Evolutionary conservation across 2,329 filamentous ascomycete species (phyloP).

Genomic region (Talaromyces verruculosus): DNA sequence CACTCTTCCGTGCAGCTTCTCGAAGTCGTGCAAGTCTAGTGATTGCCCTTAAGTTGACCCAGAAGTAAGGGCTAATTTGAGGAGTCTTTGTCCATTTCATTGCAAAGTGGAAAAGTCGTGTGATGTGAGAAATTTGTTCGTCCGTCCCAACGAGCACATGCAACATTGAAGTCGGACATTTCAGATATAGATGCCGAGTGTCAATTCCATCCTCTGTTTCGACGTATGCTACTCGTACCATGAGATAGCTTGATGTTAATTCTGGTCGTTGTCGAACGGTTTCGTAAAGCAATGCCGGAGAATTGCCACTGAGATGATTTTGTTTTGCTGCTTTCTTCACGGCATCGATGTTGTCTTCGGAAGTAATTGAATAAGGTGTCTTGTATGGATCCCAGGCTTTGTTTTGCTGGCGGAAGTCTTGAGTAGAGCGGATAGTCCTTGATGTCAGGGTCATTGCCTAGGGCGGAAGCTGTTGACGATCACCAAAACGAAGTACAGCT

Average conservation of each 20-base stretch:
- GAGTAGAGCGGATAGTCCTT: not conserved
- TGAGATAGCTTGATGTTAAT: not conserved
- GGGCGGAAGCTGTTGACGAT: no score
- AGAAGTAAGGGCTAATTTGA: not conserved
- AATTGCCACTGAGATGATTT: no score
- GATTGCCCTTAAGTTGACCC: not conserved
- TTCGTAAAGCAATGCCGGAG: not conserved
- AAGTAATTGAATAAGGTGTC: not conserved
- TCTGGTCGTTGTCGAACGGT: not conserved
- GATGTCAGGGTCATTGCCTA: not conserved
- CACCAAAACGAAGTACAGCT: no score
- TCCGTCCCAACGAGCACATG: not conserved
- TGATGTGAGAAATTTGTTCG: not conserved
- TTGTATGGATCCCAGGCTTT: not conserved
- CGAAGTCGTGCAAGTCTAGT: not conserved
- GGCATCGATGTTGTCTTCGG: not conserved
- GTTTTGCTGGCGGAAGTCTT: not conserved
- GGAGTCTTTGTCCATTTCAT: not conserved
- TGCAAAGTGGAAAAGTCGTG: not conserved
- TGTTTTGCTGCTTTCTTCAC: not conserved
- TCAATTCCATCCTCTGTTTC: no score
- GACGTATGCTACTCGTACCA: no score
- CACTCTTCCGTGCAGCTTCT: not conserved
- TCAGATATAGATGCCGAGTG: not conserved
- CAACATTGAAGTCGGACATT: not conserved